Evolutionary conservation across 352 stramenopile species (phyloP).

Genomic region (Pythium sukuiense): DNA sequence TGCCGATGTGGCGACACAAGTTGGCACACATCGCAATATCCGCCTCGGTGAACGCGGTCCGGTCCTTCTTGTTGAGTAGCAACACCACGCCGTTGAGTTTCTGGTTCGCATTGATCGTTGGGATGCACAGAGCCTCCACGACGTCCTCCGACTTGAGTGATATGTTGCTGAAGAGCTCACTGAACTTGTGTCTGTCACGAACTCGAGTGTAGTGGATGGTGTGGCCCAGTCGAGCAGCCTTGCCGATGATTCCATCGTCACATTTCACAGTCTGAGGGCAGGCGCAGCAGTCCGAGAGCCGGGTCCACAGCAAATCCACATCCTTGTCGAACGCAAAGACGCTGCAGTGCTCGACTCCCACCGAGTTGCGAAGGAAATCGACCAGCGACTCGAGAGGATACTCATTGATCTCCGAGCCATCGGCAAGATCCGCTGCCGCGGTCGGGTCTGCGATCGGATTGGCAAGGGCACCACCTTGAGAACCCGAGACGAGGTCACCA

Average conservation of each 20-base stretch:
- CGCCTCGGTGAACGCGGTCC: constrained; percentile 41
- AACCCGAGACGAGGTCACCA: constrained; percentile 23
- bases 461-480: background rate
- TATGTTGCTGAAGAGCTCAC: constrained; percentile 25
- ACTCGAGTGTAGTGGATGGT: constrained; percentile 28
- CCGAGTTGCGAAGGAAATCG: constrained; percentile 49
- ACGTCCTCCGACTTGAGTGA: constrained; percentile 19
- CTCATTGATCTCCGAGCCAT: constrained; percentile 24
- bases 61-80: constrained; percentile 42
- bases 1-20: constrained; percentile 56
- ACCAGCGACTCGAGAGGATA: constrained; percentile 43
- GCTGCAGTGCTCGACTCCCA: constrained; percentile 53
- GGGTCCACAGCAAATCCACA: constrained; percentile 48
- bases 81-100: constrained; percentile 64
- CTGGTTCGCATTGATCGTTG: constrained; percentile 42
- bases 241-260: constrained; percentile 57
- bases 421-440: background rate
- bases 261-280: constrained; percentile 43
- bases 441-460: background rate
- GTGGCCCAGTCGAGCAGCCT: constrained; percentile 29
- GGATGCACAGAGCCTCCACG: constrained; percentile 49
- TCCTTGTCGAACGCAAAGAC: constrained; percentile 63
- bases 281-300: constrained; percentile 31
- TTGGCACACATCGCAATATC: constrained; percentile 58
- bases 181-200: constrained; percentile 9